A percentile compares a stretch with the other conserved stretches of the same genome.
phyloP scores from a whole-genome alignment of 1,139 yeast genomes.

The Taphrina flavorubra region DNA sequence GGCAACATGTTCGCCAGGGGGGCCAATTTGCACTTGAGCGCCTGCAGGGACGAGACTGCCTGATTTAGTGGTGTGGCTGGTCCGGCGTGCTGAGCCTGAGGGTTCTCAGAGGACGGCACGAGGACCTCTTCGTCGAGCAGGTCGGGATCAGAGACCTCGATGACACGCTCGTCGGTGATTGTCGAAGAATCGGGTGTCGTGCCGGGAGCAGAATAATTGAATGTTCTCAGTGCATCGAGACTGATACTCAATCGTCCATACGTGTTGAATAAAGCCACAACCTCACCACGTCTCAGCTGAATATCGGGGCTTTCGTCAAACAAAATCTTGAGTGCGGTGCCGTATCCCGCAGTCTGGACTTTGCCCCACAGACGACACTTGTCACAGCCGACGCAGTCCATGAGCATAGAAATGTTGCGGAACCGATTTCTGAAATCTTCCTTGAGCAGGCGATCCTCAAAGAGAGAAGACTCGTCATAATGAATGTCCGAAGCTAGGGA shows the following conservation, averaged over 20 bases:
- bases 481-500: slow-evolving; percentile 54
- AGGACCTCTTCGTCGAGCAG: slow-evolving; percentile 25
- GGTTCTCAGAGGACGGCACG: slow-evolving; percentile 14
- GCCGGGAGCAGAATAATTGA: slow-evolving; percentile 55
- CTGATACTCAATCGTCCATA: slow-evolving; percentile 90
- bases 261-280: slow-evolving; percentile 88
- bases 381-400: slow-evolving; percentile 99
- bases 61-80: slow-evolving; percentile 26
- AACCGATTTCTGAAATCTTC: slow-evolving; percentile 85
- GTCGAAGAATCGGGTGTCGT: background rate
- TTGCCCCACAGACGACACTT: slow-evolving; percentile 98
- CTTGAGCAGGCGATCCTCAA: slow-evolving; percentile 61
- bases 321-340: slow-evolving; percentile 87
- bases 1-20: slow-evolving; percentile 1
- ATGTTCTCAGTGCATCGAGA: slow-evolving; percentile 71
- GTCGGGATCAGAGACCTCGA: slow-evolving; percentile 24
- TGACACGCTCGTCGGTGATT: background rate
- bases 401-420: slow-evolving; percentile 84
- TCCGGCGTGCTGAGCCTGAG: slow-evolving; percentile 25
- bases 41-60: background rate
- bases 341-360: slow-evolving; percentile 94
- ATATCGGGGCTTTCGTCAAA: slow-evolving; percentile 62
- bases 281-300: slow-evolving; percentile 70
- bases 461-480: slow-evolving; percentile 65
- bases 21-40: background rate